Conservation (phyloP, 2,329 filamentous ascomycete species). For the Ophiocordyceps unilateralis region DNA sequence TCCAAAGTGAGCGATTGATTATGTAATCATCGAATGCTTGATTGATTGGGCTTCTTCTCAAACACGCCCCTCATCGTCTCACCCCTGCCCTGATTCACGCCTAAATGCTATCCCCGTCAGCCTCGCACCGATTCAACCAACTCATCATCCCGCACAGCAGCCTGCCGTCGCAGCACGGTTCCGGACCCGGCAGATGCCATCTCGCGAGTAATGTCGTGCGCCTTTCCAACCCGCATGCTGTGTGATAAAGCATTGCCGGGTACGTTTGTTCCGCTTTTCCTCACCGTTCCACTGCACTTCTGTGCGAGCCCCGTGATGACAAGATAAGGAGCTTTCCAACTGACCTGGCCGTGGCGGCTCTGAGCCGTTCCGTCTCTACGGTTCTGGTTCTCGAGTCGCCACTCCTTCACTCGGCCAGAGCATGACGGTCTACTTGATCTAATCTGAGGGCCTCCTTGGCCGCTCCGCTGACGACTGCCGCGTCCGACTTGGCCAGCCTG, state of each 20-base stretch:
- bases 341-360: conserved; percentile 15
- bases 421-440: conserved; percentile 42
- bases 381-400: conserved; percentile 27
- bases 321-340: conserved; percentile 18
- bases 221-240: neutral
- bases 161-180: too few relatives aligned
- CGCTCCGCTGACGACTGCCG: conserved; percentile 4
- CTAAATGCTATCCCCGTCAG: neutral
- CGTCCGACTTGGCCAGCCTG: conserved; percentile 9
- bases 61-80: neutral
- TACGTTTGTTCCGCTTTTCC: neutral
- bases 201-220: too few relatives aligned
- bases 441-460: conserved; percentile 33
- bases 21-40: neutral
- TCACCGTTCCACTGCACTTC: neutral
- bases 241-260: neutral
- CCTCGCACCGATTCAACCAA: neutral
- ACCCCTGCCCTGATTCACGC: neutral
- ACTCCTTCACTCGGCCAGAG: conserved; percentile 7
- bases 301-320: neutral
- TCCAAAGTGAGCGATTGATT: too few relatives aligned
- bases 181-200: too few relatives aligned
- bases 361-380: conserved; percentile 26
- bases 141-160: too few relatives aligned
- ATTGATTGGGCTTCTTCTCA: too few relatives aligned